Percentiles rank a stretch among this genome's conserved stretches.
Evolutionary conservation across 2,329 filamentous ascomycete species (phyloP).

Genomic region (Simplicillium sp.): DNA sequence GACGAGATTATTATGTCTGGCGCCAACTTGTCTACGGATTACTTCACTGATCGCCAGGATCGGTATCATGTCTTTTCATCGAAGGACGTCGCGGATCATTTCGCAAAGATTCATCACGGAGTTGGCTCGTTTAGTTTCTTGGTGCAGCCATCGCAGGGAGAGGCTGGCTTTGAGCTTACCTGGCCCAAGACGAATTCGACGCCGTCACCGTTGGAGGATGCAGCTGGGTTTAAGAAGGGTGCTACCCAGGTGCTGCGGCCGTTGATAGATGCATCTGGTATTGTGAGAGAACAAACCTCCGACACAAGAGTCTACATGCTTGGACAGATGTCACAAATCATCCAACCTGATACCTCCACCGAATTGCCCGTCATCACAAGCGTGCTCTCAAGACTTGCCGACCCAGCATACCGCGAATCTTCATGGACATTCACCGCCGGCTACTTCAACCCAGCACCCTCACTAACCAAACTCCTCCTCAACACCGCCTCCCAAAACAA

Average conservation of each 20-base stretch:
- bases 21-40: slow-evolving; percentile 85
- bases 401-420: slow-evolving; percentile 53
- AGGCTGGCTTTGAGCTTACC: slow-evolving; percentile 48
- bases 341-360: slow-evolving; percentile 72
- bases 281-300: slow-evolving; percentile 6
- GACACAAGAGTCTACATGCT: slow-evolving; percentile 78
- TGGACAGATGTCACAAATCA: slow-evolving; percentile 77
- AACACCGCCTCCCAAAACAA: slow-evolving; percentile 59
- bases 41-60: slow-evolving; percentile 94
- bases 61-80: slow-evolving; percentile 88
- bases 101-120: slow-evolving; percentile 64
- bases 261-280: slow-evolving; percentile 46
- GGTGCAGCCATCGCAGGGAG: slow-evolving; percentile 52
- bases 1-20: slow-evolving; percentile 91
- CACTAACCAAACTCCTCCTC: slow-evolving; percentile 71
- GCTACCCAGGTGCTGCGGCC: slow-evolving; percentile 58
- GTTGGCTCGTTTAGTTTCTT: slow-evolving; percentile 76
- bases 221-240: slow-evolving; percentile 57
- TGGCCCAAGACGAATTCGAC: slow-evolving; percentile 72
- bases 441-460: slow-evolving; percentile 94
- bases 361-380: slow-evolving; percentile 75
- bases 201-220: slow-evolving; percentile 63
- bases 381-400: slow-evolving; percentile 60
- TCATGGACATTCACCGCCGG: slow-evolving; percentile 96
- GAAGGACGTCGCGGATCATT: slow-evolving; percentile 72